Base-by-base conservation (phyloP, 805 yeast genomes). In the Jamesozyma jinghongensis region DNA sequence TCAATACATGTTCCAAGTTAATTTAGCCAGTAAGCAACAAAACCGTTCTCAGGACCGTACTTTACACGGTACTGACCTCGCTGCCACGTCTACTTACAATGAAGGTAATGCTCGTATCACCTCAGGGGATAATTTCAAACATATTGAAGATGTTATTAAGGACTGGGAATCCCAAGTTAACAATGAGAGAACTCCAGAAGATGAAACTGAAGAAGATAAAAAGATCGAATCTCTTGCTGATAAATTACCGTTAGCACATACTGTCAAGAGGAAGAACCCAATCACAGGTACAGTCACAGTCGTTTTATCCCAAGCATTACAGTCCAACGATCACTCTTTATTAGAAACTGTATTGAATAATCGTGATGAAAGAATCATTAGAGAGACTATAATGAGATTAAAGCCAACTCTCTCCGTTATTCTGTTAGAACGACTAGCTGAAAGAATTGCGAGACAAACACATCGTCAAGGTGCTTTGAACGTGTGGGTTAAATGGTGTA, bases 401-500 rank as follows among this genome's bases (percentile, higher is more conserved):
- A 72, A 74, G 38, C 73, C 83, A 7, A 54, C 66, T 1, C 65
- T 78, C 28, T 76, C 83, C 0, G 71, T 75, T 4, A 49, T 63
- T 3, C 56, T 83, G n/a, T 66, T 84, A 50, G 83, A 73, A 53
- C 66, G 71, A 51, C 65, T 77, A 34, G 80, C 81, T 3, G 79
- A 73, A 46, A 69, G 74, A 47, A 68, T 79, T 41, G 76, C 84
- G 1, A 73, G 78, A 49, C 69, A 70, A 29, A 76, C 80, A 4
- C 68, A 71, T 42, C 66, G 81, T 37, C 71, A 68, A 47, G 73
- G 72, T 4, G 69, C 69, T 36, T 63, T 69, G 42, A 72, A 75
- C 32, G 62, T 75, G 4, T 92, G 97, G 97, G 76, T 90, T 41
- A 84, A 85, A 59, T 86, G 94, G 88, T 68, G 86, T 19, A 67